Percentiles rank a stretch among this genome's conserved stretches.
These are phyloP conservation scores for Acacia acuminata DNA, from an alignment of 306 rosid genomes.

Conservation along the genomic window DNA sequence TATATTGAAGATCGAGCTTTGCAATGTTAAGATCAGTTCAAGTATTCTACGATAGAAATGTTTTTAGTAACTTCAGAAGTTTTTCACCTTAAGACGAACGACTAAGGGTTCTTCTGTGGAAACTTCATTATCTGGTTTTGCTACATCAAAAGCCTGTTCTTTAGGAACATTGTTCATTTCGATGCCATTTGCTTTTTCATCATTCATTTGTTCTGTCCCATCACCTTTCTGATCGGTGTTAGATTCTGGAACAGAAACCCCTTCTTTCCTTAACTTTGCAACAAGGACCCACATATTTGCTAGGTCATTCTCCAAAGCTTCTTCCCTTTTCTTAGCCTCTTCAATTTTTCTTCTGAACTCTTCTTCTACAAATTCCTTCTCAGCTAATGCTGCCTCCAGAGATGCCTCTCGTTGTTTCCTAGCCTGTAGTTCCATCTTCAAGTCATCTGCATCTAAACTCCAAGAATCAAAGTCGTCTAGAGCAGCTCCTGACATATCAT, in stretches of 20 bases:
- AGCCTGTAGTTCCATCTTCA: slow-evolving; percentile 86
- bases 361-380: slow-evolving; percentile 83
- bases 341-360: slow-evolving; percentile 82
- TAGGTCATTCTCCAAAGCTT: slow-evolving; percentile 93
- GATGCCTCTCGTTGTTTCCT: slow-evolving; percentile 95
- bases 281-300: slow-evolving; percentile 99
- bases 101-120: slow-evolving; percentile 80
- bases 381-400: slow-evolving; percentile 90
- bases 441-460: slow-evolving; percentile 80
- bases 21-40: slow-evolving; percentile 3
- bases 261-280: slow-evolving; percentile 94
- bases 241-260: slow-evolving; percentile 63
- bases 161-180: slow-evolving; percentile 38
- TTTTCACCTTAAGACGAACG: slow-evolving; percentile 86
- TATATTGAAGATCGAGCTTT: not conserved
- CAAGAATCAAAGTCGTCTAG: slow-evolving; percentile 75
- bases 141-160: slow-evolving; percentile 56
- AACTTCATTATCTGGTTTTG: slow-evolving; percentile 56
- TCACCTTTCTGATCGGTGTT: slow-evolving; percentile 57
- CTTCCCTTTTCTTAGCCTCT: slow-evolving; percentile 92
- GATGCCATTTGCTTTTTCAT: slow-evolving; percentile 37
- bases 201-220: slow-evolving; percentile 46
- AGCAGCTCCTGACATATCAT: slow-evolving; percentile 58
- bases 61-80: not conserved
- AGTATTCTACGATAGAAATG: not conserved